These are phyloP conservation scores for Sapria himalayana DNA, from an alignment of 345 rosid genomes.

Conservation along the genomic window DNA sequence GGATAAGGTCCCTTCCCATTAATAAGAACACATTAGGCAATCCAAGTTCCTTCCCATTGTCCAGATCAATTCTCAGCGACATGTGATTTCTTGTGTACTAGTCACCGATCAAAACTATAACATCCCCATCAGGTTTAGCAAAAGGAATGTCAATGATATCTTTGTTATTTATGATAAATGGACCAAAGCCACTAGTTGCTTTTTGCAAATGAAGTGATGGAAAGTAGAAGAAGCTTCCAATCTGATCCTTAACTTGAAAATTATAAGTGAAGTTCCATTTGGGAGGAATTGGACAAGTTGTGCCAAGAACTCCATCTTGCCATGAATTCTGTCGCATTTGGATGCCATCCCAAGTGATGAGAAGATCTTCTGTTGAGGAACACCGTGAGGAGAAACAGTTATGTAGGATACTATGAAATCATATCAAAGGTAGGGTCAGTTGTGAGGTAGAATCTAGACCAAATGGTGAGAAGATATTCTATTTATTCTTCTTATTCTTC, in stretches of 20 bases:
- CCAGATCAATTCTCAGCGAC: conserved; percentile 80
- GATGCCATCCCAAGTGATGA: too few species aligned
- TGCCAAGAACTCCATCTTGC: conserved; percentile 95
- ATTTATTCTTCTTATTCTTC: too few species aligned
- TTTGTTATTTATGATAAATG: conserved; percentile 66
- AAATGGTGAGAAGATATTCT: too few species aligned
- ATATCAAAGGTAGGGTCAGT: too few species aligned
- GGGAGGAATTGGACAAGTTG: conserved; percentile 93
- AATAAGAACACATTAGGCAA: conserved; percentile 89
- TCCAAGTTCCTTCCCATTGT: conserved; percentile 78
- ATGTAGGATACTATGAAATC: too few species aligned
- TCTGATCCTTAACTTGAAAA: conserved; percentile 95
- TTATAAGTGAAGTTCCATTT: conserved; percentile 99
- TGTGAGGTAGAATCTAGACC: too few species aligned
- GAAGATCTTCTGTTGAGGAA: too few species aligned
- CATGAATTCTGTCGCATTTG: conserved; percentile 92
- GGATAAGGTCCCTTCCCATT: conserved; percentile 95
- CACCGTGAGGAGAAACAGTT: too few species aligned
- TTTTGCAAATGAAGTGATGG: conserved; percentile 91
- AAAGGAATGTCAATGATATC: conserved; percentile 67
- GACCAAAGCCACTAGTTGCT: conserved; percentile 87
- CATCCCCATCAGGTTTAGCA: conserved; percentile 57
- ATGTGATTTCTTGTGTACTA: conserved; percentile 92
- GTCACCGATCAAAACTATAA: conserved; percentile 65
- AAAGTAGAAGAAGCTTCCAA: conserved; percentile 97